These are phyloP conservation scores for Rhododendron kiyosumense DNA, from an alignment of 148 eudicot genomes.

Conservation along the genomic window DNA sequence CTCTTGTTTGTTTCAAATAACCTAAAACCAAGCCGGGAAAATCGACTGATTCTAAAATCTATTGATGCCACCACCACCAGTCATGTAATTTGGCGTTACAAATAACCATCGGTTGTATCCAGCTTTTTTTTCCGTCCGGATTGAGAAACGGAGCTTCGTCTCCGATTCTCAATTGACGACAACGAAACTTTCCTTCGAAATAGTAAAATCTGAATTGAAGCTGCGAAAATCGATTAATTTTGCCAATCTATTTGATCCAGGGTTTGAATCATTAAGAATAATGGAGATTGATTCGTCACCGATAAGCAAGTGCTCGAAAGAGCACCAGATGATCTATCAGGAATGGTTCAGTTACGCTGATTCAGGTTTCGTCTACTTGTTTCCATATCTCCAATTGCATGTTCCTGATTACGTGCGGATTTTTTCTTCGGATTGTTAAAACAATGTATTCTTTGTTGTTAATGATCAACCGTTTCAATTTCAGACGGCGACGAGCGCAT, in stretches of 20 bases:
- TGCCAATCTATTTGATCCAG: background rate
- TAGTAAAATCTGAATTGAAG: background rate
- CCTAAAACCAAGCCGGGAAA: background rate
- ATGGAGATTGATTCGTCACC: constrained; percentile 57
- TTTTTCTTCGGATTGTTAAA: background rate
- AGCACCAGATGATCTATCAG: constrained; percentile 48
- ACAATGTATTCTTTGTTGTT: background rate
- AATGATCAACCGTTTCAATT: background rate
- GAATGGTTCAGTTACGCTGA: constrained; percentile 67
- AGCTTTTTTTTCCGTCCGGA: background rate
- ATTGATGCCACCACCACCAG: no score
- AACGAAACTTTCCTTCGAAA: background rate
- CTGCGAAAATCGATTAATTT: background rate
- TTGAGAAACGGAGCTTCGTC: background rate
- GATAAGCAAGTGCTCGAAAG: constrained; percentile 39
- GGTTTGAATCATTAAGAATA: background rate
- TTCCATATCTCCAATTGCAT: background rate
- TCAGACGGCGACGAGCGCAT: constrained; percentile 74
- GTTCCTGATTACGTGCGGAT: background rate
- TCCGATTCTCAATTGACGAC: background rate
- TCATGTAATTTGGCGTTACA: no score
- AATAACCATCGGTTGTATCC: background rate
- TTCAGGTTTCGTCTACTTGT: constrained; percentile 33
- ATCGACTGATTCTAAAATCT: background rate
- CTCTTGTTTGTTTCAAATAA: background rate